A percentile compares a stretch with the other conserved stretches of the same genome.
phyloP scores from a whole-genome alignment of 768 basidiomycete genomes.

The Termitomyces sp. region DNA sequence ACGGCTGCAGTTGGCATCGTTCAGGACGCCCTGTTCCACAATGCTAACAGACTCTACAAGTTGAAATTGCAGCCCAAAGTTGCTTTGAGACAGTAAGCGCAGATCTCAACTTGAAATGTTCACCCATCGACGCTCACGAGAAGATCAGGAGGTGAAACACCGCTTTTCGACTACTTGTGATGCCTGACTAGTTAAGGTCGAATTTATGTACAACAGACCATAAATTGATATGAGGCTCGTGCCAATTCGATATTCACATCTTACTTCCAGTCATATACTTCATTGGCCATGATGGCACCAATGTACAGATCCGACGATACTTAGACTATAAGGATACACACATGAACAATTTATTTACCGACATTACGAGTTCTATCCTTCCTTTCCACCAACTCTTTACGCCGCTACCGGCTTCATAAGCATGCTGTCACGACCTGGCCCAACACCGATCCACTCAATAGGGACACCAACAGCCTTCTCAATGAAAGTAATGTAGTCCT shows the following conservation, averaged over 20 bases:
- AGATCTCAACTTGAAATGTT: not conserved
- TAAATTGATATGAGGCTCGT: not conserved
- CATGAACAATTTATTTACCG: not conserved
- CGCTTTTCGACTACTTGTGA: not conserved
- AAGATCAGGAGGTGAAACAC: not conserved
- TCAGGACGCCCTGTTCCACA: conserved; percentile 58
- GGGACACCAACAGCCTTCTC: conserved; percentile 68
- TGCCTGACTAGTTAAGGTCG: not conserved
- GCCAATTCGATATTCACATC: not conserved
- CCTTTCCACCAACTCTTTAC: not conserved
- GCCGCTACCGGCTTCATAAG: conserved; percentile 18
- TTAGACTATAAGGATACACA: conserved; percentile 4
- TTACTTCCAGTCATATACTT: not conserved
- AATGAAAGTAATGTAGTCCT: conserved; percentile 82
- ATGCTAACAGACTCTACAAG: conserved; percentile 58
- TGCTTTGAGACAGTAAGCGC: not conserved
- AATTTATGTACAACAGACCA: too few relatives aligned
- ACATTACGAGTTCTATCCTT: not conserved
- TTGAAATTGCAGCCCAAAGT: conserved; percentile 34
- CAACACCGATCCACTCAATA: conserved; percentile 91
- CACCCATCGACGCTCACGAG: not conserved
- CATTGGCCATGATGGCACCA: not conserved
- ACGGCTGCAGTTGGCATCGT: conserved; percentile 48
- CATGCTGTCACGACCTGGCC: conserved; percentile 84
- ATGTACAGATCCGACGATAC: not conserved